Base-by-base conservation (phyloP, 2,329 filamentous ascomycete genomes). In the Dothideomycetes sp. region DNA sequence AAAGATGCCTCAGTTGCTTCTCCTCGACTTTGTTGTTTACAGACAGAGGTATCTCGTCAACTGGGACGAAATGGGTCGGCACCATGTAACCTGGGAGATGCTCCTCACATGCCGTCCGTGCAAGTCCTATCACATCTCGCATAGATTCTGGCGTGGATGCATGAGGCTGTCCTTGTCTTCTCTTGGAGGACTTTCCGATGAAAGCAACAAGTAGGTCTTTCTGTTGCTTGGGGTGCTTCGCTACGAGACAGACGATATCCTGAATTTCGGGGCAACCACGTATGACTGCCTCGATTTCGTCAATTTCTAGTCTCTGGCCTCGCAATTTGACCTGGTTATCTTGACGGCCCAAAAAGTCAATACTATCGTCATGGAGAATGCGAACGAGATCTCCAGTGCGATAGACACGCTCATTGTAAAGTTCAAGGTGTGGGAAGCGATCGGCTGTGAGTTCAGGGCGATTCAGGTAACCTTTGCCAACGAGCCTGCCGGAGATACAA, bases 271-370 rank as follows among this genome's bases (percentile, higher is more conserved):
- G 46, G 0, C 75, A 73, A 15, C 72, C 66, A 34, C 77, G 78
- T 50, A 94, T 85, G 7, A 82, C 75, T 36, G 88, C 79, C 49
- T 94, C 91, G 58, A 95, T 94, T 62, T 96, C 88, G 1, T 81
- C 84, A 44, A 94, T 81, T 53, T 96, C 89, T 1, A 96, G 70
- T 11, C 88, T 72, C 56, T 95, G 88, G 0, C 88, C 88, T 9
- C 89, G 77, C 3, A 95, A 70, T 57, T 96, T 96, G 46, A 94
- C 80, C 59, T 96, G 88, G 40, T 94, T 86, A 54, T 96, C 89
- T 4, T 81, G 82, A 11, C 89, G 76, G 3, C 89, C 88, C 2
- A 93, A 68, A 54, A 95, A 95, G 41, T 89, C 82, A 48, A 94
- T 88, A 32, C 81, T 85, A 1, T 77, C 79, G 55, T 95, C 82